These are phyloP conservation scores for Pseudocercospora pini-densiflorae DNA, from an alignment of 2,329 filamentous ascomycete genomes.

Conservation along the genomic window DNA sequence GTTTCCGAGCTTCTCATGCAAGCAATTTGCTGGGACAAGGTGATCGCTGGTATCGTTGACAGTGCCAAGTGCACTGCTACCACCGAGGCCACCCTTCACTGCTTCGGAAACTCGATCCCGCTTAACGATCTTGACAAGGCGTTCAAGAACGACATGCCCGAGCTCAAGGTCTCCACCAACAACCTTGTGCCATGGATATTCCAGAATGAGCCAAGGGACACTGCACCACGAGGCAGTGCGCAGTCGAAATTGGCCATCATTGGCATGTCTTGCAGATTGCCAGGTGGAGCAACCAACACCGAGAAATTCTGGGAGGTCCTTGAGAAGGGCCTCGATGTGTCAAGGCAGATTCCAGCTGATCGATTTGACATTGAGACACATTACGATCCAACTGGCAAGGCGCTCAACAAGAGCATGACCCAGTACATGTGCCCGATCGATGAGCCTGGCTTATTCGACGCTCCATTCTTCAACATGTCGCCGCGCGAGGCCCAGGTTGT, in stretches of 20 bases:
- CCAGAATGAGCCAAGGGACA: neutral
- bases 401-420: constrained; percentile 31
- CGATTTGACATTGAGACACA: constrained; percentile 24
- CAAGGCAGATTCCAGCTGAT: constrained; percentile 17
- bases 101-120: constrained; percentile 32
- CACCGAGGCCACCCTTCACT: constrained; percentile 18
- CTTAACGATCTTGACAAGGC: constrained; percentile 29
- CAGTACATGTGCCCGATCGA: constrained; percentile 46
- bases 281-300: constrained; percentile 12
- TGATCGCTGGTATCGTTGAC: constrained; percentile 32
- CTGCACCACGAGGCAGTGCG: neutral
- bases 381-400: constrained; percentile 21
- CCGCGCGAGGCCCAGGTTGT: constrained; percentile 31
- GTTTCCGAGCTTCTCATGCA: constrained; percentile 33
- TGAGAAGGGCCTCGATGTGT: constrained; percentile 17
- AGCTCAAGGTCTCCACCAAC: neutral
- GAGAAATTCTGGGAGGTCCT: constrained; percentile 27
- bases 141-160: constrained; percentile 14
- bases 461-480: constrained; percentile 47
- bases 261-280: constrained; percentile 17
- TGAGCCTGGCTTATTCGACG: constrained; percentile 45
- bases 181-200: constrained; percentile 20
- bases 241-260: constrained; percentile 12
- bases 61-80: neutral
- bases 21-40: constrained; percentile 35